Evolutionary conservation across 2,329 filamentous ascomycete genomes (phyloP).

Genomic region (Penicillium occitanis): DNA sequence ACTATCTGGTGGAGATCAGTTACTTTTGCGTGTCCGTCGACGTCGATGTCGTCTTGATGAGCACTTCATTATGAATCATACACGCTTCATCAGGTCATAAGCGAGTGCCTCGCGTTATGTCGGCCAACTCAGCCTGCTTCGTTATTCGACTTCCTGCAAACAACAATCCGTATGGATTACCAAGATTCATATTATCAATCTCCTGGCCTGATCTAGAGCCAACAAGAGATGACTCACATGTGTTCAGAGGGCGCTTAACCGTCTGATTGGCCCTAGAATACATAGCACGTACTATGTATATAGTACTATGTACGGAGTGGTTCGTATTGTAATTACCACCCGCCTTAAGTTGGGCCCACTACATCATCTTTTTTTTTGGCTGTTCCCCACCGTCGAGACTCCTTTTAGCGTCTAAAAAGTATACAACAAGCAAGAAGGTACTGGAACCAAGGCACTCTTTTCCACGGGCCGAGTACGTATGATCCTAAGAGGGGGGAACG

Average conservation of each 20-base stretch:
- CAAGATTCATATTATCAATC: not conserved
- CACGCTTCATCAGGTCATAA: constrained; percentile 1
- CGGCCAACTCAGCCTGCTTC: not conserved
- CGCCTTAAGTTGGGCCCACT: not conserved
- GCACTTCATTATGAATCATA: constrained; percentile 6
- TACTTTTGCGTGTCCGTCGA: not conserved
- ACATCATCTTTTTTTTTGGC: not conserved
- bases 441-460: constrained; percentile 7
- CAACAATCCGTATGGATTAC: not conserved
- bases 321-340: constrained; percentile 7
- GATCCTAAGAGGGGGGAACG: not conserved
- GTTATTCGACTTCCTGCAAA: not conserved
- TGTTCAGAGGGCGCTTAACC: not conserved
- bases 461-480: constrained; percentile 11
- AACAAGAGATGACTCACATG: constrained; percentile 8
- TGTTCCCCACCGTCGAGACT: constrained; percentile 6
- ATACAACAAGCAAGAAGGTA: not conserved
- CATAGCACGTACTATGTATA: not conserved
- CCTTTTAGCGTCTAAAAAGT: not conserved
- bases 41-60: not conserved
- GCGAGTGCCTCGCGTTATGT: not conserved
- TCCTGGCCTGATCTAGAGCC: not conserved
- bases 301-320: not conserved
- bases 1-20: not conserved
- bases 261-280: not conserved